Conservation (phyloP, 176 grass and related monocot species). For the Dendrocalamus sinicus region DNA sequence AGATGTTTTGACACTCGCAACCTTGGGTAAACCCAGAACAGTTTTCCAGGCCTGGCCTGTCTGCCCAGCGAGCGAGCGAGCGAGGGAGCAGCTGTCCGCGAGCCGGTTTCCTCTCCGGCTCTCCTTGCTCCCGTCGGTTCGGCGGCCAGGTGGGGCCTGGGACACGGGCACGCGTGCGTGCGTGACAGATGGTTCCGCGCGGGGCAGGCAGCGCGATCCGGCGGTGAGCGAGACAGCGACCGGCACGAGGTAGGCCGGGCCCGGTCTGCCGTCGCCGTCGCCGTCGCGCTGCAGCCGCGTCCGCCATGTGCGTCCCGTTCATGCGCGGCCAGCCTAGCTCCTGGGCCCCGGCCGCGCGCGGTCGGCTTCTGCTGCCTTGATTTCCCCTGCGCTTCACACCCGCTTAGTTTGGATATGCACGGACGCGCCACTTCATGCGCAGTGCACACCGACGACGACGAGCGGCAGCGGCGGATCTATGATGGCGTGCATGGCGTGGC, state of each 20-base stretch:
- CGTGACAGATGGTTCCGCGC: not conserved
- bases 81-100: conserved; percentile 1
- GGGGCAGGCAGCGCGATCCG: not conserved
- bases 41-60: too few species aligned
- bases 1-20: too few species aligned
- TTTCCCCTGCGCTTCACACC: too few species aligned
- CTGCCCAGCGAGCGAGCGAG: not conserved
- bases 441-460: not conserved
- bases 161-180: conserved; percentile 20
- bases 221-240: conserved; percentile 35
- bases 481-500: not conserved
- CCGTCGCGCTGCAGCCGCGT: not conserved
- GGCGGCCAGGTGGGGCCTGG: not conserved
- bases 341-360: not conserved
- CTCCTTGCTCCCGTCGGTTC: conserved; percentile 14
- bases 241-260: conserved; percentile 10
- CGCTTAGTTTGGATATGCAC: not conserved
- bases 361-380: too few species aligned
- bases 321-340: too few species aligned
- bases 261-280: conserved; percentile 39
- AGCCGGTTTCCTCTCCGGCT: not conserved
- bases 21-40: not conserved
- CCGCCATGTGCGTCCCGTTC: not conserved
- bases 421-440: too few species aligned
- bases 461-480: not conserved